Evolutionary conservation across 345 rosid genomes (phyloP).

Genomic region (Salix exigua): DNA sequence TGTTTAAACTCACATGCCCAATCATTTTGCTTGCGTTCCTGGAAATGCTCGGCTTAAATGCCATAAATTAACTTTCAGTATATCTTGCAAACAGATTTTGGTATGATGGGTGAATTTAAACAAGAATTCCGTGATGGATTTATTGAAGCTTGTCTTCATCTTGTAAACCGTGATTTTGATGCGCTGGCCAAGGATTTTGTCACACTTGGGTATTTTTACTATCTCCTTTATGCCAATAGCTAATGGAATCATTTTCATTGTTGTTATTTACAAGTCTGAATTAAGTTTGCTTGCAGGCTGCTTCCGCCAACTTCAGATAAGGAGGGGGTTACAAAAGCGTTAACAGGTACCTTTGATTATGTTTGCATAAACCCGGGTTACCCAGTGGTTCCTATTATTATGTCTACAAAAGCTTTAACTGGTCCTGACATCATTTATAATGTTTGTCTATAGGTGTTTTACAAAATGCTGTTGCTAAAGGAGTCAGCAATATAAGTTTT

Average conservation of each 20-base stretch:
- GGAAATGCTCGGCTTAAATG: too few relatives aligned
- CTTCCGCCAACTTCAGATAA: constrained; percentile 86
- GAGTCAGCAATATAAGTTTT: constrained; percentile 81
- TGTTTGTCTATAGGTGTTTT: constrained; percentile 56
- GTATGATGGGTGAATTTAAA: constrained; percentile 97
- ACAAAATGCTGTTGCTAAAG: constrained; percentile 77
- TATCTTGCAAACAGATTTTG: constrained; percentile 67
- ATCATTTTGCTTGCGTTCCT: too few relatives aligned
- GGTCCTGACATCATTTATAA: constrained; percentile 14
- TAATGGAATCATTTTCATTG: not conserved
- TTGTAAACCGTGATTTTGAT: constrained; percentile 88
- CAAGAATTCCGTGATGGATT: constrained; percentile 88
- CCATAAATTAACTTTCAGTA: constrained; percentile 25
- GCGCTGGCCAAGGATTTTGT: constrained; percentile 85
- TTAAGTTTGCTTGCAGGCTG: constrained; percentile 46
- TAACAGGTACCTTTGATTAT: constrained; percentile 54
- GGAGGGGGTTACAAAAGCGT: constrained; percentile 73
- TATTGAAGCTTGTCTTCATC: constrained; percentile 96
- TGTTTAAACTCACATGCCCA: too few relatives aligned
- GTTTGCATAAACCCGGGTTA: constrained; percentile 7
- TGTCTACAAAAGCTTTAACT: not conserved
- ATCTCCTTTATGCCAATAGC: constrained; percentile 17
- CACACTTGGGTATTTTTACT: constrained; percentile 70
- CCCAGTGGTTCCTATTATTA: constrained; percentile 2
- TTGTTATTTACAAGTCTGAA: not conserved